Evolutionary conservation across 1,284 basidiomycete species (phyloP), one percentile per base, ranked within the genome.

Genomic region (Somion occarium): DNA sequence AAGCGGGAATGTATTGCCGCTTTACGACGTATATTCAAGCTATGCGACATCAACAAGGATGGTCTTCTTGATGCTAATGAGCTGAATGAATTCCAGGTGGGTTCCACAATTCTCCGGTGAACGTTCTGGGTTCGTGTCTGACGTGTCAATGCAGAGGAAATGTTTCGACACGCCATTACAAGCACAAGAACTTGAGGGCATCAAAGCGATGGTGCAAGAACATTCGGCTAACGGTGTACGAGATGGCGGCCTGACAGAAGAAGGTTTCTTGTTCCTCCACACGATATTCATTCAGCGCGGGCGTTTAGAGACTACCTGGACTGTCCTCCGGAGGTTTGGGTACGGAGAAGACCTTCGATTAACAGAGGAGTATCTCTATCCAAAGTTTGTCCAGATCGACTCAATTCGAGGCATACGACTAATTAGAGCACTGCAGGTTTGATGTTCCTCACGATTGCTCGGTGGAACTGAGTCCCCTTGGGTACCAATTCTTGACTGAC

Each of bases 281-380:
- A 98, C 95, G 3, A 91, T 89, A 60, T 99, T 99, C 71, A 98
- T 99, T 56, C 96, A 98, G 71, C 85, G 91, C 49, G 97, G 96
- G 12, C 80, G 97, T 42, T 79, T 98, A 57, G 96, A 99, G 69
- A 99, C 97, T 23, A 98, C 96, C 1, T 99, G 96, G 96, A 96
- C 93, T 2, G 94, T 98, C 2, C 73, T 99, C 56, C 78, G 94
- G 54, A 92, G 88, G 61, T 98, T 98, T 67, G 96, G 96, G 1
- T 99, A 99, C 65, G 96, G 90, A 39, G 94, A 97, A 66, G 93
- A 98, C 65, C 70, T 99, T 55, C 85, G 86, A 58, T 73, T 99
- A 52, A 87, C 86, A n/a, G 94, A 97, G 65, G 78, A 80, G 13
- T 96, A 94, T 69, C 71, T 97, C 49, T 78, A 79, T 54, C 94